Evolutionary conservation across 169 alveolate species (phyloP).

Genomic region (Eimeria acervulina): DNA sequence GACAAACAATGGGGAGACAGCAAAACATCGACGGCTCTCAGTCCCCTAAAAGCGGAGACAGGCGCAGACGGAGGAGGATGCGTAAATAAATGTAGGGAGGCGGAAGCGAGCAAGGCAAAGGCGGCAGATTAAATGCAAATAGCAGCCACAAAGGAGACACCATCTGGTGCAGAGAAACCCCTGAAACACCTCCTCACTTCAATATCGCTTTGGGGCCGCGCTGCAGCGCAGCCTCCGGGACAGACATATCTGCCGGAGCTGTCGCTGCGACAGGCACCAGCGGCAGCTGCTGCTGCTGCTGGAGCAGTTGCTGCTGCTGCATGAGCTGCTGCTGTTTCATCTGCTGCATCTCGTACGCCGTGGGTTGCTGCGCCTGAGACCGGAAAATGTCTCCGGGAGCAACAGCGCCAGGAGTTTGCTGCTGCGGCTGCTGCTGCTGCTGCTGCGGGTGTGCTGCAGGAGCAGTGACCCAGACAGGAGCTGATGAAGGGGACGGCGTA

Average conservation of each 20-base stretch:
- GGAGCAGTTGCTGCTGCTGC: constrained; percentile 28
- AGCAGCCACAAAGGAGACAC: neutral
- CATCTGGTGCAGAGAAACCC: too few species aligned
- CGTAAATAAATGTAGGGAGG: neutral
- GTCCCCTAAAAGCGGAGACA: neutral
- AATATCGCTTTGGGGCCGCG: constrained; percentile 69
- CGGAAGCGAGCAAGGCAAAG: neutral
- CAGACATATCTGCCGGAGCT: constrained; percentile 69
- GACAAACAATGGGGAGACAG: neutral
- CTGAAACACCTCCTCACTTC: constrained; percentile 12
- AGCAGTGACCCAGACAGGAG: constrained; percentile 54
- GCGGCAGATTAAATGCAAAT: neutral
- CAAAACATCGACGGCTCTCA: neutral
- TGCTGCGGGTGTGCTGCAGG: constrained; percentile 43
- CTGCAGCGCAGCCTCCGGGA: constrained; percentile 64
- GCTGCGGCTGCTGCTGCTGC: constrained; percentile 70
- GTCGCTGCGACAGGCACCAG: constrained; percentile 51
- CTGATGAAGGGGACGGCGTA: constrained; percentile 49
- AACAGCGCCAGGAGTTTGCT: constrained; percentile 52
- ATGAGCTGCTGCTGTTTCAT: constrained; percentile 48
- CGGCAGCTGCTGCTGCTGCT: neutral
- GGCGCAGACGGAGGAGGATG: neutral
- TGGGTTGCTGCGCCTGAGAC: constrained; percentile 55
- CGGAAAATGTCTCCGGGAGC: constrained; percentile 40
- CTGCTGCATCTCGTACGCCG: constrained; percentile 63